Conservation (phyloP, 805 yeast species). For the Candida nitratophila region DNA sequence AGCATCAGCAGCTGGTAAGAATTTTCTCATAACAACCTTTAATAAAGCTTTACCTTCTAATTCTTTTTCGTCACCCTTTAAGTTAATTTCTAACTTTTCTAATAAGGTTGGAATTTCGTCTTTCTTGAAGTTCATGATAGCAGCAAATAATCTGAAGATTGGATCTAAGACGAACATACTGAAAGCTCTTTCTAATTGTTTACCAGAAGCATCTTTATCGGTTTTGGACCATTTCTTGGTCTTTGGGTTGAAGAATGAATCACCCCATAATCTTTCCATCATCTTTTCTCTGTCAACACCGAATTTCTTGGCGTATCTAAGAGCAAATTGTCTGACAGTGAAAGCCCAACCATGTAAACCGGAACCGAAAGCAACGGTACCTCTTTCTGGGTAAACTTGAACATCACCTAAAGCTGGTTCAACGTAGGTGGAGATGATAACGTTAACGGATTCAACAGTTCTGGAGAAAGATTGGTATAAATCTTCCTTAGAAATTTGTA, state of each 20-base stretch:
- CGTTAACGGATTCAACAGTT: constrained; percentile 99
- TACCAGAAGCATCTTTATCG: constrained; percentile 93
- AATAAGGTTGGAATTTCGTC: constrained; percentile 89
- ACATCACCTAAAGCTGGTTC: constrained; percentile 89
- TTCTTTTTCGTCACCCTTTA: constrained; percentile 96
- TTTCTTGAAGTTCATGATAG: constrained; percentile 99
- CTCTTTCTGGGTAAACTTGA: constrained; percentile 98
- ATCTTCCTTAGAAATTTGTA: constrained; percentile 98
- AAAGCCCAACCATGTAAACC: constrained; percentile 99
- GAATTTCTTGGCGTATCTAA: constrained; percentile 97
- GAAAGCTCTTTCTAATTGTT: constrained; percentile 97
- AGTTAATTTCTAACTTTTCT: constrained; percentile 87
- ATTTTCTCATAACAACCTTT: constrained; percentile 98
- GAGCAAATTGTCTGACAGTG: constrained; percentile 98
- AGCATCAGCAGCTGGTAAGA: constrained; percentile 99
- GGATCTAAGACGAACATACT: constrained; percentile 99
- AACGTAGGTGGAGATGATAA: constrained; percentile 90
- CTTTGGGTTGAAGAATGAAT: constrained; percentile 99
- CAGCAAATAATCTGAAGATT: constrained; percentile 92
- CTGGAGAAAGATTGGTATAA: constrained; percentile 96
- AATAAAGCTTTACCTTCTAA: constrained; percentile 98
- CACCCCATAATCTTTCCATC: constrained; percentile 99
- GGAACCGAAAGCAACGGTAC: constrained; percentile 99
- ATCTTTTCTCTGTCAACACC: constrained; percentile 97
- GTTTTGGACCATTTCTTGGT: constrained; percentile 99